Base-by-base conservation (phyloP, 345 rosid genomes). In the Physaria fendleri region DNA sequence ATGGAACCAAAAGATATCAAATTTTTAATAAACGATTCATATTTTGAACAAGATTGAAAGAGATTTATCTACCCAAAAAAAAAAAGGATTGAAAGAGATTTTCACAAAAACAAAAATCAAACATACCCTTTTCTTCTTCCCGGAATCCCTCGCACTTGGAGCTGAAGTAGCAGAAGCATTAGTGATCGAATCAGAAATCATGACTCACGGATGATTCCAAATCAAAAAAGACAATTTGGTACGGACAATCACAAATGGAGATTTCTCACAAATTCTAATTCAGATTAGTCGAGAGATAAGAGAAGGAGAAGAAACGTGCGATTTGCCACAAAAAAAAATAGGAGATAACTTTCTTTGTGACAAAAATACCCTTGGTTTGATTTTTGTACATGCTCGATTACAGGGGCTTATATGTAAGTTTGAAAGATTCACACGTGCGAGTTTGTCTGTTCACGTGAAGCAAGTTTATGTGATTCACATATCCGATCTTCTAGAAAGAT, bases 71-170 rank as follows among this genome's bases (percentile, higher is more conserved):
- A n/a, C n/a, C n/a, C n/a, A n/a, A n/a, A n/a, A n/a, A n/a, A n/a
- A 33, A 17, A 20, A 33, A 25, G 12, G 18, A 38, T 40, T 16
- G n/a, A 16, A 41, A 38, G 20, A 38, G 20, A 15, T 39, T 35
- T 5, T 27, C 2, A 25, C 17, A 14, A 18, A 30, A 32, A 12
- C 0, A 5, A 23, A 15, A 7, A 16, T 24, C n/a, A 25, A 11
- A 23, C 74, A 2, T 39, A 91, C 98, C 79, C 96, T 76, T 75
- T 87, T 91, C 79, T 87, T 91, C 68, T 78, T 85, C 42, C 76
- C 76, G 41, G 82, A 74, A 76, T 87, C 98, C 64, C 53, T 78
- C 30, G 74, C 57, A 75, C 64, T 79, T 12, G 81, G 73, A 28
- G 77, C 79, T 54, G 77, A 61, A 28, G 83, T 61, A 46, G 80